phyloP scores from a whole-genome alignment of 75 land plant genomes.

The Adiantum capillusveneris region DNA sequence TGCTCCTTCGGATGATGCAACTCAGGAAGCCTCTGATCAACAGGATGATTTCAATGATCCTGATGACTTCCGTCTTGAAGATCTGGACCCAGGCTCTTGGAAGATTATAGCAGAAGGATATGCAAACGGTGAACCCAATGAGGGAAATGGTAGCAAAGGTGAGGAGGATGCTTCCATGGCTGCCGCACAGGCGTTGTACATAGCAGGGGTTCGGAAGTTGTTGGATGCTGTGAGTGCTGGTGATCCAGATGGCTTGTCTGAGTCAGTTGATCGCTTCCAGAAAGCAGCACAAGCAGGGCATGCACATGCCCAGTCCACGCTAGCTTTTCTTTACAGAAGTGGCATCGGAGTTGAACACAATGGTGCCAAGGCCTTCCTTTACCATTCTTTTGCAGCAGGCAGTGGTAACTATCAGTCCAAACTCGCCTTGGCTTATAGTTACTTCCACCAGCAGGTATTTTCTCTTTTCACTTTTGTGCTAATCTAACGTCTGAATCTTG shows the following conservation, averaged over 20 bases:
- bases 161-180: neutral
- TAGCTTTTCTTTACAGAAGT: constrained; percentile 52
- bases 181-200: constrained; percentile 16
- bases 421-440: constrained; percentile 80
- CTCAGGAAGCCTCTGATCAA: neutral
- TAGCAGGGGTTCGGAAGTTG: constrained; percentile 40
- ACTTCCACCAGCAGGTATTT: constrained; percentile 49
- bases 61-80: constrained; percentile 18
- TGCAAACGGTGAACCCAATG: neutral
- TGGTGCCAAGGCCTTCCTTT: constrained; percentile 59
- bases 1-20: neutral
- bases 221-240: constrained; percentile 29
- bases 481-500: neutral
- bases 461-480: neutral
- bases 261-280: constrained; percentile 30
- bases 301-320: constrained; percentile 72
- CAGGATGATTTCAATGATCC: constrained; percentile 46
- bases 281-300: constrained; percentile 40
- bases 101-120: constrained; percentile 23
- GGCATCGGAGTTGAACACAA: constrained; percentile 47
- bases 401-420: constrained; percentile 79
- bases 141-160: constrained; percentile 7
- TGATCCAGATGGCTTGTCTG: constrained; percentile 25
- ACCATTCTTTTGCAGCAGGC: constrained; percentile 69
- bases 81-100: constrained; percentile 49